Evolutionary conservation across 371 early-diverging fungal genomes (phyloP).

Genomic region (Capillidium heterosporum): DNA sequence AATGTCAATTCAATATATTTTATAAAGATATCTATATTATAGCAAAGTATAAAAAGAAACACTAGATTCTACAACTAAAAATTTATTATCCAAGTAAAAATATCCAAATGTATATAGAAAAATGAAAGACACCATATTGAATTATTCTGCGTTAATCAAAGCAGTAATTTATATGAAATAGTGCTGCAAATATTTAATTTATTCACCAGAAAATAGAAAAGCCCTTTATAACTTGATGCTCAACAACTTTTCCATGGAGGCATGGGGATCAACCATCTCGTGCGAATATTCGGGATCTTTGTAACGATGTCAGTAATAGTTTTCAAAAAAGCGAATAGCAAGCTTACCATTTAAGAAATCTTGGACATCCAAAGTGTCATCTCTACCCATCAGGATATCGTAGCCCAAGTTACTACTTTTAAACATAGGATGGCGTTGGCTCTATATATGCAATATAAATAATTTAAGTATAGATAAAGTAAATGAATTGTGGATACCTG

Average conservation of each 20-base stretch:
- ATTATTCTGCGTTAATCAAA: too few relatives aligned
- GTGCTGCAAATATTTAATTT: too few relatives aligned
- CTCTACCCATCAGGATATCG: conserved; percentile 74
- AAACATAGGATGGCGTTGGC: conserved; percentile 36
- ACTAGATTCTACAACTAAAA: too few relatives aligned
- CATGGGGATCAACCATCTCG: conserved; percentile 2
- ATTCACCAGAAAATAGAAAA: too few relatives aligned
- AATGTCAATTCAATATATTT: too few relatives aligned
- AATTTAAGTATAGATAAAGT: conserved; percentile 9
- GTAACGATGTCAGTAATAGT: not conserved
- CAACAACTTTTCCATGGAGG: conserved; percentile 1
- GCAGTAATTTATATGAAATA: too few relatives aligned
- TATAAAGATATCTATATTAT: too few relatives aligned
- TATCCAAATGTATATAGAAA: too few relatives aligned
- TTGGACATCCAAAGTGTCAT: conserved; percentile 73
- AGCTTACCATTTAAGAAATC: conserved; percentile 65
- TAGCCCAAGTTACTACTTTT: conserved; percentile 55
- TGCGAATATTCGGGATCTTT: conserved; percentile 1
- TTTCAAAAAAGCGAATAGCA: not conserved
- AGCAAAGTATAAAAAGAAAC: too few relatives aligned
- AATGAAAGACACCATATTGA: too few relatives aligned
- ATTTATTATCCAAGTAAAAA: too few relatives aligned
- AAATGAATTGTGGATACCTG: conserved; percentile 26
- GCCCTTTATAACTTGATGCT: too few relatives aligned
- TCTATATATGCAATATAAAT: conserved; percentile 11